Evolutionary conservation across 768 basidiomycete genomes (phyloP).

Genomic region (Russula sp.): DNA sequence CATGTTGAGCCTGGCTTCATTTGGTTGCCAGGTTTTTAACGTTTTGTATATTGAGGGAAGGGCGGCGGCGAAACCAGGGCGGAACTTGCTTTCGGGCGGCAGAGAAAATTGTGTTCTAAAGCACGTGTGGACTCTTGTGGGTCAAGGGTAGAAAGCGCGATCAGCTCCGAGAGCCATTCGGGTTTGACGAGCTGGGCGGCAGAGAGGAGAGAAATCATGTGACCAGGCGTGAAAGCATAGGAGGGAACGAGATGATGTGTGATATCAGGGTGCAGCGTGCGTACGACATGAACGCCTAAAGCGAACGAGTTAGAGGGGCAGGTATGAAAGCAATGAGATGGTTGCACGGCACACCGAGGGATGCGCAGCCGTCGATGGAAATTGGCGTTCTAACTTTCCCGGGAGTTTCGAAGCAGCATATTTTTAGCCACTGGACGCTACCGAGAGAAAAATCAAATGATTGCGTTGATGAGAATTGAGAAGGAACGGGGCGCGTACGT

Average conservation of each 20-base stretch:
- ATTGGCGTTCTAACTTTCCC: conserved; percentile 33
- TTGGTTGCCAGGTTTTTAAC: conserved; percentile 62
- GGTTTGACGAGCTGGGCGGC: conserved; percentile 57
- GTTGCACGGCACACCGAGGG: conserved; percentile 47
- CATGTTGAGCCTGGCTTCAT: conserved; percentile 58
- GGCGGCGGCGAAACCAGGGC: conserved; percentile 54
- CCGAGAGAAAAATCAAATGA: neutral
- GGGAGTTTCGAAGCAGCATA: conserved; percentile 28
- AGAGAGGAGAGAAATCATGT: conserved; percentile 59
- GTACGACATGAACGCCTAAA: conserved; percentile 56
- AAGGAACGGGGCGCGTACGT: conserved; percentile 42
- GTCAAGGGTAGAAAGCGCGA: conserved; percentile 48
- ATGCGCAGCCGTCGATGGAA: conserved; percentile 35
- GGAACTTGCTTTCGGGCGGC: conserved; percentile 53
- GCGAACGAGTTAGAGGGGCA: conserved; percentile 2
- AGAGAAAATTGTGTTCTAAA: conserved; percentile 53
- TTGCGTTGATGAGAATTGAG: conserved; percentile 16
- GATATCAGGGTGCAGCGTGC: conserved; percentile 44
- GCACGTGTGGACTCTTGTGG: conserved; percentile 36
- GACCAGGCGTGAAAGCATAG: conserved; percentile 47
- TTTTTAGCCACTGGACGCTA: conserved; percentile 35
- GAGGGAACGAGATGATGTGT: conserved; percentile 65
- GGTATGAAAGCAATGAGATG: neutral
- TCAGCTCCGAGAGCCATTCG: conserved; percentile 63
- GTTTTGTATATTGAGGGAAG: conserved; percentile 49